A percentile compares a stretch with the other conserved stretches of the same genome.
phyloP scores from a whole-genome alignment of 2,329 filamentous ascomycete species.

The Aaosphaeria arxii region DNA sequence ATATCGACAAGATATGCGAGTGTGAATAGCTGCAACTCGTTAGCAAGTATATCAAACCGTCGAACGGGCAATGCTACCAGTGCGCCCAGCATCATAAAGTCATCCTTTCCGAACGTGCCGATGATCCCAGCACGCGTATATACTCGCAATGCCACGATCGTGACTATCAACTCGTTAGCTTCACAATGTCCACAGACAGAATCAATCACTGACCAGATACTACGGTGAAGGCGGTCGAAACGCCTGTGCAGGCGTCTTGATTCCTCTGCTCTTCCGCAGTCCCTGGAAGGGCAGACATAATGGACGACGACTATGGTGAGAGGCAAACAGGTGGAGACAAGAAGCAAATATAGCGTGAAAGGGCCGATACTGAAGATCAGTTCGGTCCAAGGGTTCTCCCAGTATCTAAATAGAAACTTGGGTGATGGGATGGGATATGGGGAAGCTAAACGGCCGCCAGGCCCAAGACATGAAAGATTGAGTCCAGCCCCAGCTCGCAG shows the following conservation, averaged over 20 bases:
- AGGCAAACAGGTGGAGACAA: too few species aligned
- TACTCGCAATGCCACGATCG: slow-evolving; percentile 21
- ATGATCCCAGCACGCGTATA: slow-evolving; percentile 18
- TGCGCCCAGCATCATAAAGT: slow-evolving; percentile 24
- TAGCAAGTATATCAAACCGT: slow-evolving; percentile 1
- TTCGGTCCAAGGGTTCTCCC: too few species aligned
- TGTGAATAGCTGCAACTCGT: slow-evolving; percentile 14
- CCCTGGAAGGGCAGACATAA: neutral
- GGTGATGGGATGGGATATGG: too few species aligned
- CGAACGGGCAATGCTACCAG: slow-evolving; percentile 12
- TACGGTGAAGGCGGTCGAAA: slow-evolving; percentile 18
- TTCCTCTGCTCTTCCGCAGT: slow-evolving; percentile 5
- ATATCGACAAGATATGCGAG: slow-evolving; percentile 23
- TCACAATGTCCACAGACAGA: neutral
- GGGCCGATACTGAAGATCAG: too few species aligned
- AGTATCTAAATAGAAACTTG: too few species aligned
- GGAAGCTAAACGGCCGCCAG: too few species aligned
- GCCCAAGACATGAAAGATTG: too few species aligned
- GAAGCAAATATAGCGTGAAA: too few species aligned
- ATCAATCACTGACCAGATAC: slow-evolving; percentile 14
- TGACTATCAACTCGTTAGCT: slow-evolving; percentile 13
- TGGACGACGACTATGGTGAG: neutral
- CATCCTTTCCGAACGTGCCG: slow-evolving; percentile 25
- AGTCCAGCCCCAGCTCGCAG: too few species aligned
- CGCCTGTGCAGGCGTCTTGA: slow-evolving; percentile 16